Base-by-base conservation (phyloP, 768 basidiomycete genomes). In the Fomitopsis pulvina region DNA sequence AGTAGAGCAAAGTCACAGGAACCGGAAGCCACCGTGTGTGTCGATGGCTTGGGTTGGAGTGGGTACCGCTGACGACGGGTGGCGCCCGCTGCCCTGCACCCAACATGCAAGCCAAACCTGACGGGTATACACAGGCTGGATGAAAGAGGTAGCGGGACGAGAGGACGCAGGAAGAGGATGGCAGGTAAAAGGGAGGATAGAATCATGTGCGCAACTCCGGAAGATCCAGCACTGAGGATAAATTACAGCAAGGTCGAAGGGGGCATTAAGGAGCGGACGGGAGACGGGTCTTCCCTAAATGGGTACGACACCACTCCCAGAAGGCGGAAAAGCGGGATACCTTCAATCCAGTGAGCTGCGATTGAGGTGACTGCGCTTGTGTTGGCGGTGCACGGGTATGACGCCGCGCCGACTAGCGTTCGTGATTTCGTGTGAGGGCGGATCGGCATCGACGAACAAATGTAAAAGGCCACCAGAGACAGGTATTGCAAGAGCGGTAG, bases 201-300 rank as follows among this genome's bases (percentile, higher is more conserved):
- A 18, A 18, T 24, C n/a, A 25, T 12, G n/a, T 8, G 16, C 43
- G 14, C 18, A 29, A 9, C 18, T 22, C 4, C 41, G 26, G 41
- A 12, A 9, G 43, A 29, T 20, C 45, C 42, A n/a, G 24, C 8
- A 18, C 18, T 40, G 47, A 22, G 38, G 26, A 48, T 39, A 41
- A 4, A 12, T n/a, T 26, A 41, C 24, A 26, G 18, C 41, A 34
- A 27, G 24, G 37, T 39, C 40, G 45, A 46, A 40, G 21, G 14
- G 25, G 43, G 53, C 44, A 20, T 40, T 48, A 65, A 64, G 9
- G 65, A 66, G 60, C 48, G 65, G 65, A 66, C 57, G 59, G 63
- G 60, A 66, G 34, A 48, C 45, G 57, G 52, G 55, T 52, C 52
- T 51, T 7, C 14, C 28, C 34, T 37, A 14, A 16, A 6, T 32